A percentile compares a stretch with the other conserved stretches of the same genome.
Conservation (phyloP, 805 yeast species). For the Diddensiella caesifluorescens region DNA sequence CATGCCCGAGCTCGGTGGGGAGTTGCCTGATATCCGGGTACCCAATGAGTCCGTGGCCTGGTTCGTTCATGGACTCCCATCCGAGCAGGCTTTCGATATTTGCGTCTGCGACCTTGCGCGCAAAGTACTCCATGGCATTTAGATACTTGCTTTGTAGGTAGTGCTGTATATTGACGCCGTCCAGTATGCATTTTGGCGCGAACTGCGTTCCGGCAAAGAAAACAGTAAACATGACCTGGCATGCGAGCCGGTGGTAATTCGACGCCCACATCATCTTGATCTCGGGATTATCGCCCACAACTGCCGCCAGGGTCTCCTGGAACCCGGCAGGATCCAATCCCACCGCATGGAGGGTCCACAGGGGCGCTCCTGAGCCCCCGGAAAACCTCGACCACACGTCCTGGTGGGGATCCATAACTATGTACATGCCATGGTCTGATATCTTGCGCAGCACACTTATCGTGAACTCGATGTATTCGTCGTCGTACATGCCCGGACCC, state of each 20-base stretch:
- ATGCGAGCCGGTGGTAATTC: constrained; percentile 70
- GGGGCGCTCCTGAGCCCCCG: constrained; percentile 92
- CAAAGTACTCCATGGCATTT: constrained; percentile 46
- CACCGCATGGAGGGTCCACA: constrained; percentile 88
- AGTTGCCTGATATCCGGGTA: constrained; percentile 45
- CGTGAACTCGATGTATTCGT: constrained; percentile 66
- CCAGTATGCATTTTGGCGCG: constrained; percentile 67
- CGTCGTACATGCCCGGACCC: constrained; percentile 82
- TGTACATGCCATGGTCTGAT: constrained; percentile 59
- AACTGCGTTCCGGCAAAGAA: constrained; percentile 74
- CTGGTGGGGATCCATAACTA: constrained; percentile 84
- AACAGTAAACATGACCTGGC: constrained; percentile 76
- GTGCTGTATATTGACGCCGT: constrained; percentile 66
- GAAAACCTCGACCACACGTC: constrained; percentile 87
- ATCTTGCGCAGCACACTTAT: constrained; percentile 54
- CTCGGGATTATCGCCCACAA: constrained; percentile 41
- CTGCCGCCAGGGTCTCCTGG: constrained; percentile 64
- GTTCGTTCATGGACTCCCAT: constrained; percentile 81
- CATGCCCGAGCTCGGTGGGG: constrained; percentile 53
- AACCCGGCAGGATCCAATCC: constrained; percentile 77
- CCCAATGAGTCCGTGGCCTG: constrained; percentile 71
- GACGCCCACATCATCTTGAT: constrained; percentile 88
- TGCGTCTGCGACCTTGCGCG: constrained; percentile 43
- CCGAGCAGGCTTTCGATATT: constrained; percentile 49
- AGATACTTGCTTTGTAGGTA: constrained; percentile 63